Conservation (phyloP, 2,329 filamentous ascomycete genomes). For the Penicillium paneum region DNA sequence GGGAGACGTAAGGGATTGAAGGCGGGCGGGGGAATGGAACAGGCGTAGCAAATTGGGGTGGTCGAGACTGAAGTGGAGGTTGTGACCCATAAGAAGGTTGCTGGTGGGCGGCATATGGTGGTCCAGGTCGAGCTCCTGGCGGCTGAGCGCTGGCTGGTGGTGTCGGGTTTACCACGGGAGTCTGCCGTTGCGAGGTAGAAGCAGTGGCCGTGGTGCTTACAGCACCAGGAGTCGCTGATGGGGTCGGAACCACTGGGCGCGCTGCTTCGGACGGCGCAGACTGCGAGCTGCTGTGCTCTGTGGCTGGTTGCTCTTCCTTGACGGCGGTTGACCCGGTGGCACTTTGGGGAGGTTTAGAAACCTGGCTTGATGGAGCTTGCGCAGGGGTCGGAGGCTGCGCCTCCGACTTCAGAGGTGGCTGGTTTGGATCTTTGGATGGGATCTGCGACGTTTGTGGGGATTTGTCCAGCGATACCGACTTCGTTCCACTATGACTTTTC, state of each 20-base stretch:
- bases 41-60: conserved; percentile 34
- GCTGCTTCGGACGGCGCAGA: conserved; percentile 6
- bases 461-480: conserved; percentile 17
- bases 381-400: conserved; percentile 11
- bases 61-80: conserved; percentile 38
- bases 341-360: conserved; percentile 9
- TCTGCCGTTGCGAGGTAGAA: conserved; percentile 20
- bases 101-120: conserved; percentile 30
- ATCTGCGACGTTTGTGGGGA: conserved; percentile 11
- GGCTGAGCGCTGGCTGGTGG: conserved; percentile 21
- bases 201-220: conserved; percentile 8
- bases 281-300: conserved; percentile 9
- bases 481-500: conserved; percentile 21
- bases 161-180: conserved; percentile 23
- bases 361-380: neutral
- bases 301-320: conserved; percentile 30
- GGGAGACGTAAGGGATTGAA: conserved; percentile 29
- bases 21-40: neutral
- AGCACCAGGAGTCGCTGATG: conserved; percentile 9
- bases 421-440: conserved; percentile 13
- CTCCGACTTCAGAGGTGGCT: conserved; percentile 1
- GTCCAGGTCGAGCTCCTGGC: conserved; percentile 26
- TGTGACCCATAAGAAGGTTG: conserved; percentile 33
- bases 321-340: conserved; percentile 17
- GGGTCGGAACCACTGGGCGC: conserved; percentile 12